Evolutionary conservation across 1,284 basidiomycete genomes (phyloP), one percentile per base, ranked within the genome.

Genomic region (Heterobasidion parviporum): DNA sequence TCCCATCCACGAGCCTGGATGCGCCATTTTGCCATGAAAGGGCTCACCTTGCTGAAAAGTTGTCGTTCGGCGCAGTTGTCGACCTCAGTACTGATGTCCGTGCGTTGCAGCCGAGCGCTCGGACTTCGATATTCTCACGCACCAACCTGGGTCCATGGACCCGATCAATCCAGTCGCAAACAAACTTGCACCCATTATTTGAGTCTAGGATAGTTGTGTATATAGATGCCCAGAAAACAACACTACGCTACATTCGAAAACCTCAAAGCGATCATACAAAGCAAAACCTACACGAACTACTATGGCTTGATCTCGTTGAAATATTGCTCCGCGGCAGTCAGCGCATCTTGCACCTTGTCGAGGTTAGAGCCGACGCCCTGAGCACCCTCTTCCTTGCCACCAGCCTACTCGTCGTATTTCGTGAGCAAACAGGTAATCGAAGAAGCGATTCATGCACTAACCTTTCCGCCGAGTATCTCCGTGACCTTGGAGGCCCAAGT

Each of bases 361-460:
- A 78, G 68, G 61, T 92, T 79, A 9, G 75, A 72, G 48, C 94
- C 94, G 16, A 94, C 84, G 50, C 94, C 94, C 65, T 94, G 92
- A 2, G 89, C 89, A 56, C 82, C 80, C 51, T 97, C 94, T 58
- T 92, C 90, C 72, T 94, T 96, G 18, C 94, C 94, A 57, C 94
- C 94, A 57, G 92, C 92, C 90, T 93, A 18, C 5, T 12, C 10
- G 10, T 18, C 46, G 18, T 4, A 50, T 63, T 10, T 57, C 54
- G 45, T n/a, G 50, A 84, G 61, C 15, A 59, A 56, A 45, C 43
- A 46, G 55, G 58, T 26, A 47, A 59, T 54, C 54, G 61, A 8
- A 58, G 50, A 48, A 47, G 18, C 52, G 14, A 26, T 53, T 50
- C 16, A 7, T 51, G 32, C 54, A 62, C 71, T 60, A 61, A 90